Conservation (phyloP, 768 basidiomycete genomes). For the Calocybe gangraenosa region DNA sequence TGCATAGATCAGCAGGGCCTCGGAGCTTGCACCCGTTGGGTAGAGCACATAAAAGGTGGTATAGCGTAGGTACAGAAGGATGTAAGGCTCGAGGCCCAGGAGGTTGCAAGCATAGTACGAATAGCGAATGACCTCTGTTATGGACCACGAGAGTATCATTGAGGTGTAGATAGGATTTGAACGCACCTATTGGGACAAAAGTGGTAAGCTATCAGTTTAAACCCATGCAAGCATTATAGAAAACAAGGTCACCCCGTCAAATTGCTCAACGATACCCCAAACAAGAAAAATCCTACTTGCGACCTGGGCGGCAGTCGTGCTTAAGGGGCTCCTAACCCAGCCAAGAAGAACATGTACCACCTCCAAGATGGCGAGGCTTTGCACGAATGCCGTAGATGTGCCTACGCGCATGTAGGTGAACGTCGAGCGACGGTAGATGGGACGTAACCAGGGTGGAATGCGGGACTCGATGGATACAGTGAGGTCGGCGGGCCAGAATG, state of each 20-base stretch:
- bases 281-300: conserved; percentile 77
- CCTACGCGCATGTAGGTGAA: conserved; percentile 66
- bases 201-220: neutral
- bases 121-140: conserved; percentile 91
- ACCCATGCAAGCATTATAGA: neutral
- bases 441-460: conserved; percentile 33
- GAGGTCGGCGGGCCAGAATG: conserved; percentile 25
- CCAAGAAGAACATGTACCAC: conserved; percentile 76
- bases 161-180: conserved; percentile 77
- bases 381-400: conserved; percentile 60
- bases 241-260: conserved; percentile 46
- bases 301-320: conserved; percentile 77
- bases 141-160: conserved; percentile 91
- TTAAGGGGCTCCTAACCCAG: conserved; percentile 73
- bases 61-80: conserved; percentile 76
- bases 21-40: conserved; percentile 86
- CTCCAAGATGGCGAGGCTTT: conserved; percentile 82
- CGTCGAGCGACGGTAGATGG: conserved; percentile 45
- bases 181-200: conserved; percentile 43
- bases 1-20: conserved; percentile 78
- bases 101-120: conserved; percentile 76
- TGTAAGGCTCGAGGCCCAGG: conserved; percentile 44
- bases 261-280: conserved; percentile 76
- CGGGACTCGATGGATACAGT: conserved; percentile 27
- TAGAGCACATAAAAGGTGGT: conserved; percentile 94